A percentile compares a stretch with the other conserved stretches of the same genome.
Conservation (phyloP, 805 yeast species). For the Hanseniaspora pseudoguilliermondii region DNA sequence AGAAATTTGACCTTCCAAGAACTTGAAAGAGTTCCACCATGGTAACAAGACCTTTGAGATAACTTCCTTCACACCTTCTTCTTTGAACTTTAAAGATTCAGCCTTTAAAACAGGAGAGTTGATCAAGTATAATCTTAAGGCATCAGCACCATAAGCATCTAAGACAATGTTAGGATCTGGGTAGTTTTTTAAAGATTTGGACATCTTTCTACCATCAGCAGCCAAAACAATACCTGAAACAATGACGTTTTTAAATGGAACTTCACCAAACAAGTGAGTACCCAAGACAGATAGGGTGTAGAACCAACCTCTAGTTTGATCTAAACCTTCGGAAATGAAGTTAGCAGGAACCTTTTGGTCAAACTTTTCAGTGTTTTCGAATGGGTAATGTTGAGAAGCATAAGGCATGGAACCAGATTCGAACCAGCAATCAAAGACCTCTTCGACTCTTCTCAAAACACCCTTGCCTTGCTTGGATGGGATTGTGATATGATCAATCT, state of each 20-base stretch:
- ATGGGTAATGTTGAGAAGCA: slow-evolving; percentile 94
- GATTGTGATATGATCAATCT: slow-evolving; percentile 80
- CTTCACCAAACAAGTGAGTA: slow-evolving; percentile 80
- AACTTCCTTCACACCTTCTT: slow-evolving; percentile 97
- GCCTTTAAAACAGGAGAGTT: slow-evolving; percentile 96
- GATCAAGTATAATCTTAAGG: slow-evolving; percentile 86
- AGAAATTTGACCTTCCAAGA: slow-evolving; percentile 87
- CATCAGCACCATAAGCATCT: slow-evolving; percentile 92
- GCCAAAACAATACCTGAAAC: slow-evolving; percentile 95
- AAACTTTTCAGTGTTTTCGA: slow-evolving; percentile 68
- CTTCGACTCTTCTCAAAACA: slow-evolving; percentile 75
- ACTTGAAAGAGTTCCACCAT: slow-evolving; percentile 97
- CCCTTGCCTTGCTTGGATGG: slow-evolving; percentile 90
- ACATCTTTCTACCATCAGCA: slow-evolving; percentile 98
- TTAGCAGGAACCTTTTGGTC: slow-evolving; percentile 81
- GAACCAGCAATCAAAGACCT: slow-evolving; percentile 99
- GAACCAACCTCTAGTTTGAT: slow-evolving; percentile 99
- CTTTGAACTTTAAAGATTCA: slow-evolving; percentile 91
- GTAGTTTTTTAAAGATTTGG: slow-evolving; percentile 92
- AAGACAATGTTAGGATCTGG: slow-evolving; percentile 85
- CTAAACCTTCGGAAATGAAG: slow-evolving; percentile 96
- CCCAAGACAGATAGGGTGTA: slow-evolving; percentile 92
- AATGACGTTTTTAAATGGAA: slow-evolving; percentile 90
- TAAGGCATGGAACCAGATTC: slow-evolving; percentile 99
- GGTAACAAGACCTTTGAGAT: slow-evolving; percentile 91